A percentile compares a stretch with the other conserved stretches of the same genome.
phyloP scores from a whole-genome alignment of 768 basidiomycete species.

The Phanerochaete carnosa region DNA sequence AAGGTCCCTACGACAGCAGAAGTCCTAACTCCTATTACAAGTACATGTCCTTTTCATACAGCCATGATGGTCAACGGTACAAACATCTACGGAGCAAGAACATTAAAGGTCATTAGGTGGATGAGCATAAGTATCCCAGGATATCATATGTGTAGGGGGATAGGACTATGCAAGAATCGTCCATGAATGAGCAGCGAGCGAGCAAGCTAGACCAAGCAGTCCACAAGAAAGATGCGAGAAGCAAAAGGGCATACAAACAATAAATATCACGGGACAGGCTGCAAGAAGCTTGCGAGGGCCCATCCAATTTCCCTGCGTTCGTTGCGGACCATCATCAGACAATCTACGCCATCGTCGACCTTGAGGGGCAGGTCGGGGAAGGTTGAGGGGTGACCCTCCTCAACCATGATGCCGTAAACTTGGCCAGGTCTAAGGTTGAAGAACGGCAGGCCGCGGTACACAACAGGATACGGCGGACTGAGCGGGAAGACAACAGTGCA shows the following conservation, averaged over 20 bases:
- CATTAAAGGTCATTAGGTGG: neutral
- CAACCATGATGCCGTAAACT: constrained; percentile 64
- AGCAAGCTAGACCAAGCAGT: neutral
- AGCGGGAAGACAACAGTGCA: constrained; percentile 71
- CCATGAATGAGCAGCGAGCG: neutral
- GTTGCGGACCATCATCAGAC: constrained; percentile 70
- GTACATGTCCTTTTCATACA: neutral
- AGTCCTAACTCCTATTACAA: neutral
- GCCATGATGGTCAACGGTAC: neutral
- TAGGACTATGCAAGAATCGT: neutral
- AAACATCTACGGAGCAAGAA: neutral
- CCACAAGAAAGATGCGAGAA: neutral
- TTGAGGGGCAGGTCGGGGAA: constrained; percentile 73
- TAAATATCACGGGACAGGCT: constrained; percentile 45
- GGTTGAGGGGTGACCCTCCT: constrained; percentile 74
- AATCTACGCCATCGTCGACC: constrained; percentile 76
- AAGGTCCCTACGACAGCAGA: too few species aligned
- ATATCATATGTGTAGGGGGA: neutral
- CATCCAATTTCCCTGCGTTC: constrained; percentile 59
- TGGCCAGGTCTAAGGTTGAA: constrained; percentile 65
- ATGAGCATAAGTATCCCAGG: neutral
- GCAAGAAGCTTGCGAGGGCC: constrained; percentile 80
- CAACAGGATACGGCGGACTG: constrained; percentile 56
- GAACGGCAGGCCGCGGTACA: constrained; percentile 76
- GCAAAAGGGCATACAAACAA: neutral